phyloP scores from a whole-genome alignment of 2,329 filamentous ascomycete genomes.

The Arthrobotrys sphaeroides region DNA sequence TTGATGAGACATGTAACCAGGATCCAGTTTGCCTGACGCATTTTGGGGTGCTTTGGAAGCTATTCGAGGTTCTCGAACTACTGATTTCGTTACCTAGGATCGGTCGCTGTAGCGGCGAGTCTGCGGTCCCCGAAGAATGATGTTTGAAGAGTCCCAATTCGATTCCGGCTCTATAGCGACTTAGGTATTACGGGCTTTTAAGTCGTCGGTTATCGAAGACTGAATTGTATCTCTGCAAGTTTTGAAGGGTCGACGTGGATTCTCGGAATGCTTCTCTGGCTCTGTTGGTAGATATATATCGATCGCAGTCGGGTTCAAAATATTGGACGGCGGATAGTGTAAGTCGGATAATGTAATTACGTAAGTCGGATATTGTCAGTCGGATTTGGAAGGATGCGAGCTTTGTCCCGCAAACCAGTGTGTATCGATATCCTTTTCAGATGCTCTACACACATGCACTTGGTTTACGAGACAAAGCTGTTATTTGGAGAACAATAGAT shows the following conservation, averaged over 20 bases:
- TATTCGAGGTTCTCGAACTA: slow-evolving; percentile 6
- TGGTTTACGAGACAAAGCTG: slow-evolving; percentile 9
- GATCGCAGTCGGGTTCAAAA: no score
- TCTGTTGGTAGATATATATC: no score
- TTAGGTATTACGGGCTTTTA: no score
- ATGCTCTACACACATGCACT: neutral
- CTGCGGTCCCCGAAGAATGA: neutral
- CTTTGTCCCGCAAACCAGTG: neutral
- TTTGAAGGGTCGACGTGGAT: no score
- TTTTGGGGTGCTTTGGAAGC: neutral
- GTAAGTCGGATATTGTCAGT: no score
- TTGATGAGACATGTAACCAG: slow-evolving; percentile 3
- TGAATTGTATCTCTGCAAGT: no score
- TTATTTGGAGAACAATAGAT: neutral
- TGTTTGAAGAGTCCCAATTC: no score
- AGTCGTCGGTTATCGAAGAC: no score
- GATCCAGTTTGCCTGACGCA: slow-evolving; percentile 2
- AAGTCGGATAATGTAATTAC: no score
- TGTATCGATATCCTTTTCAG: neutral
- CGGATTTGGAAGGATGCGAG: neutral
- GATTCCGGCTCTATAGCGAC: no score
- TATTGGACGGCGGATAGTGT: no score
- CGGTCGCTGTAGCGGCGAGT: neutral
- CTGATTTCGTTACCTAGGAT: slow-evolving; percentile 3
- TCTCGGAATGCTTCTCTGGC: no score